Base-by-base conservation (phyloP, 495 filamentous ascomycete genomes). In the Podospora appendiculata region DNA sequence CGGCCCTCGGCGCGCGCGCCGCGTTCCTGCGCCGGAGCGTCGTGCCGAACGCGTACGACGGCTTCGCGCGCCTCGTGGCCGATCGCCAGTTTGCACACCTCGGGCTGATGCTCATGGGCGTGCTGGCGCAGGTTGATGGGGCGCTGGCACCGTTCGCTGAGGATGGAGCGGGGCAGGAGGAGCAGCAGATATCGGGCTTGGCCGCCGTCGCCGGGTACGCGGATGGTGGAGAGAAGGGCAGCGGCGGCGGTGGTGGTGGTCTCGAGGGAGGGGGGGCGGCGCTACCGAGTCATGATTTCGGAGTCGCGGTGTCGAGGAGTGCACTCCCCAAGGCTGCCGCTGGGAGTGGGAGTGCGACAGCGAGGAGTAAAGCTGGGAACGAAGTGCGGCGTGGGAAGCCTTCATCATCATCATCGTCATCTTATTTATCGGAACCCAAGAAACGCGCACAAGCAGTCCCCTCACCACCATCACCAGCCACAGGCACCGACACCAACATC, bases 61-160 rank as follows among this genome's bases (percentile, higher is more conserved):
- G 85, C 0, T 92, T 94, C 61, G 81, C 80, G 8, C 83, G 82
- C 25, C 69, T 92, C 12, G 68, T 87, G 6, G 81, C 81, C 8
- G 86, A 90, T 66, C 78, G 72, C 38, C 86, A 88, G 54, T 90
- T 87, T 62, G 79, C 87, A n/a, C 70, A 85, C 1, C 74, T 93
- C n/a, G 89, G 89, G n/a, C 69, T 89, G 13, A 78, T 87, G 42
- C 73, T 94, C 6, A 45, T 90, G n/a, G 82, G 79, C 14, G 68
- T 76, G 12, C 66, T 91, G 43, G 84, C 84, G 19, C 78, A 82
- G 53, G 65, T 87, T 42, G 66, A 75, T 53, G 71, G 65, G 48
- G 67, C 73, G 10, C 67, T 81, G 42, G 48, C 46, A 0, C 48
- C 32, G 8, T 62, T 72, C 14, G 49, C 60, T 35, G 43, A 53